Evolutionary conservation across 1,284 basidiomycete species (phyloP).

Genomic region (Rhodofomes roseus): DNA sequence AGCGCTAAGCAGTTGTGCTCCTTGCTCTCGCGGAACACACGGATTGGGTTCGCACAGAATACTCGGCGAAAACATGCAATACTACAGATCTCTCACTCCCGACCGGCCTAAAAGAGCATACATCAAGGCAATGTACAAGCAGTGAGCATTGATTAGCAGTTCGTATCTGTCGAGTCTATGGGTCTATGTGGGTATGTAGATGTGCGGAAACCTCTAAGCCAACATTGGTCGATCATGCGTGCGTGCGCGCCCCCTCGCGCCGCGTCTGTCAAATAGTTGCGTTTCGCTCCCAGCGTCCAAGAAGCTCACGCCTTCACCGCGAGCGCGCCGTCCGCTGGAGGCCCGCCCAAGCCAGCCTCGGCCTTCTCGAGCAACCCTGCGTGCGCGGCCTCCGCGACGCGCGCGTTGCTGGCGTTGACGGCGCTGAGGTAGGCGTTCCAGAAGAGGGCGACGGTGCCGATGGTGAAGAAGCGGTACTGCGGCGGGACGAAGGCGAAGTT

Average conservation of each 20-base stretch:
- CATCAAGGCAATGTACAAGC: too few relatives aligned
- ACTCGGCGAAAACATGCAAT: too few relatives aligned
- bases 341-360: background rate
- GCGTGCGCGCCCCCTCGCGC: too few relatives aligned
- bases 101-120: too few relatives aligned
- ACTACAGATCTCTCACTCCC: too few relatives aligned
- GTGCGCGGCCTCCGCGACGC: background rate
- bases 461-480: constrained; percentile 75
- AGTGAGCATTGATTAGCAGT: background rate
- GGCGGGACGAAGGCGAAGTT: constrained; percentile 80
- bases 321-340: background rate
- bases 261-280: too few relatives aligned
- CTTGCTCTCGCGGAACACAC: too few relatives aligned
- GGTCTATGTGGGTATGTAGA: background rate
- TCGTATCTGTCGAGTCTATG: background rate
- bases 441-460: constrained; percentile 79
- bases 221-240: too few relatives aligned
- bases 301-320: background rate
- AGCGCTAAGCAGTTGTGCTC: too few relatives aligned
- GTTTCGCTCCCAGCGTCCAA: too few relatives aligned
- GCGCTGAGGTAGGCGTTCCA: constrained; percentile 47
- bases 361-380: background rate
- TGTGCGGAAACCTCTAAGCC: too few relatives aligned
- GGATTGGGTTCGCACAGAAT: too few relatives aligned
- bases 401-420: constrained; percentile 10